Evolutionary conservation across 75 land plant genomes (phyloP).

Genomic region (Ceratopteris richardii): DNA sequence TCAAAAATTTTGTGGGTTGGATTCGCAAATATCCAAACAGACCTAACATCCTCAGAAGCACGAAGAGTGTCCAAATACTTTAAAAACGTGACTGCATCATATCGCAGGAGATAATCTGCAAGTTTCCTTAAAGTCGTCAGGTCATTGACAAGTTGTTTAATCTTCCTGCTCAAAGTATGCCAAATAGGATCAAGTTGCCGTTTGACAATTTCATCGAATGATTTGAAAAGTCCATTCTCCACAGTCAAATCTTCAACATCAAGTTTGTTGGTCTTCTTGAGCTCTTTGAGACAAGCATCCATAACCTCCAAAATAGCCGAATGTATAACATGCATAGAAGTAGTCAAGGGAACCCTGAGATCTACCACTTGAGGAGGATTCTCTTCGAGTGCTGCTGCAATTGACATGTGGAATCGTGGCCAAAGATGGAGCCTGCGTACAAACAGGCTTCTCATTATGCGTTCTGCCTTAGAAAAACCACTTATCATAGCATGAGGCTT

Average conservation of each 20-base stretch:
- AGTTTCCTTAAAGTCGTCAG: conserved; percentile 83
- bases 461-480: conserved; percentile 84
- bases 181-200: conserved; percentile 95
- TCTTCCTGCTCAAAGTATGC: conserved; percentile 91
- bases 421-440: conserved; percentile 65
- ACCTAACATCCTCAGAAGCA: conserved; percentile 81
- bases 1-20: conserved; percentile 95
- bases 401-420: conserved; percentile 69
- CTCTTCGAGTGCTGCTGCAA: conserved; percentile 67
- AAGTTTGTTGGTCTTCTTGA: conserved; percentile 90
- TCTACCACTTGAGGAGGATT: conserved; percentile 85
- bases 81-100: conserved; percentile 92
- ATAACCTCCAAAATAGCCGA: conserved; percentile 76
- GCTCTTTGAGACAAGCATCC: conserved; percentile 97
- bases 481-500: conserved; percentile 71
- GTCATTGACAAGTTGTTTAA: conserved; percentile 87
- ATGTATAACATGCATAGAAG: conserved; percentile 76
- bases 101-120: conserved; percentile 84
- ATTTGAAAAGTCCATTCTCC: conserved; percentile 97
- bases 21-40: conserved; percentile 95
- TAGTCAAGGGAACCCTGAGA: conserved; percentile 64
- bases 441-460: conserved; percentile 64
- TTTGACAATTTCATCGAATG: conserved; percentile 94
- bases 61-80: conserved; percentile 90
- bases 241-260: conserved; percentile 98